Base-by-base conservation (phyloP, 371 early-diverging fungal genomes). In the Mortierella sp. region DNA sequence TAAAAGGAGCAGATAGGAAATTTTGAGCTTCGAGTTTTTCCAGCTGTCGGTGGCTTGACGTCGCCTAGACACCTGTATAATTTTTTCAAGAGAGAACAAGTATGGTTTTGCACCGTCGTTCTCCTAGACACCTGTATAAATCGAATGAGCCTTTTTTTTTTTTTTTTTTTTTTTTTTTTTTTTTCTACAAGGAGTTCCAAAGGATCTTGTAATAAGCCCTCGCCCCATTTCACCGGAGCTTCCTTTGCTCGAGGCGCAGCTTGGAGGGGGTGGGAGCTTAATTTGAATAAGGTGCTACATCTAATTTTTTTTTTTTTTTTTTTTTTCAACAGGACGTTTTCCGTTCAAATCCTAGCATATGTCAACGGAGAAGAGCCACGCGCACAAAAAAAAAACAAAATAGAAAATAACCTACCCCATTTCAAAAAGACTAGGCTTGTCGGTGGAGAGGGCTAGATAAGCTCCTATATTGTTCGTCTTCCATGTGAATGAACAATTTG, bases 61-160 rank as follows among this genome's bases (percentile, higher is more conserved):
- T 23, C 53, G 44, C 23, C 19, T 29, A 44, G 48, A 60, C 68
- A 61, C 55, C 60, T 61, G 61, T 61, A 57, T 68, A 61, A 46
- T 55, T 66, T 68, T 19, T 21, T 14, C 16, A 19, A 44, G 9
- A 60, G 19, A 28, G 55, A 9, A 52, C 14, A 19, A 58, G 6
- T 37, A 47, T 14, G 14, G 37, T 44, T 30, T 58, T 51, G 50
- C 11, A 14, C n/a, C n/a, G n/a, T n/a, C n/a, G n/a, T n/a, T n/a
- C n/a, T n/a, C n/a, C n/a, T n/a, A n/a, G n/a, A n/a, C n/a, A n/a
- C n/a, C n/a, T n/a, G n/a, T n/a, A n/a, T n/a, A n/a, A 9, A 46
- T 46, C 12, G 46, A 46, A 46, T 46, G 46, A n/a, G n/a, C n/a
- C n/a, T n/a, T n/a, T n/a, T n/a, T n/a, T n/a, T n/a, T n/a, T n/a